phyloP scores from a whole-genome alignment of 2,329 filamentous ascomycete species.

The Drechslerella dactyloides region DNA sequence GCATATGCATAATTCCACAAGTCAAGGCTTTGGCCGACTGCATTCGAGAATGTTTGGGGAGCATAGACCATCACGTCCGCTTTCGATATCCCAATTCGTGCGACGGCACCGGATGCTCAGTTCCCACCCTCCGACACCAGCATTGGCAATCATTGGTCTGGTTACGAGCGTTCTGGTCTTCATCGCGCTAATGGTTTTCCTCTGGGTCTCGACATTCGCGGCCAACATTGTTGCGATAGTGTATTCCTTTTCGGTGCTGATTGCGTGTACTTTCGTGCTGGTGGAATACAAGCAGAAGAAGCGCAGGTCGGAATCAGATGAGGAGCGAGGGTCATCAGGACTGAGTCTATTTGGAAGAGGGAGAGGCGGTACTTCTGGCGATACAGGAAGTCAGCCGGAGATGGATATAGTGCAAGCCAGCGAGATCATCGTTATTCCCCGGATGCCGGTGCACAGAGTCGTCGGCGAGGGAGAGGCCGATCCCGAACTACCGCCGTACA shows the following conservation, averaged over 20 bases:
- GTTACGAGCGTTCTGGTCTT: slow-evolving; percentile 41
- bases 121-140: slow-evolving; percentile 39
- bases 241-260: slow-evolving; percentile 39
- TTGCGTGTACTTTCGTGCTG: slow-evolving; percentile 37
- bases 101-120: slow-evolving; percentile 18
- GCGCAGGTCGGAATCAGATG: slow-evolving; percentile 13
- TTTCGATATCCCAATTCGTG: slow-evolving; percentile 37
- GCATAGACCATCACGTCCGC: slow-evolving; percentile 13
- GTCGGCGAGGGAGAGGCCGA: slow-evolving; percentile 44
- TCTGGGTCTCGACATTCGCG: slow-evolving; percentile 44
- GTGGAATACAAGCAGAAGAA: slow-evolving; percentile 46
- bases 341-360: slow-evolving; percentile 22
- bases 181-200: slow-evolving; percentile 37
- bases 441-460: slow-evolving; percentile 41
- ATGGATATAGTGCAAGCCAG: slow-evolving; percentile 47
- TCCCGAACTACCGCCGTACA: slow-evolving; percentile 45
- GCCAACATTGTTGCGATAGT: slow-evolving; percentile 48
- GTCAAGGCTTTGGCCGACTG: slow-evolving; percentile 18
- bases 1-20: slow-evolving; percentile 20
- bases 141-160: slow-evolving; percentile 38
- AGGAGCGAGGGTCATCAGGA: slow-evolving; percentile 22
- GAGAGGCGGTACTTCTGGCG: slow-evolving; percentile 9
- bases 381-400: slow-evolving; percentile 20
- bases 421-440: slow-evolving; percentile 47
- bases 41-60: slow-evolving; percentile 22